Conservation (phyloP, 2,329 filamentous ascomycete species). For the Alternaria alternata region DNA sequence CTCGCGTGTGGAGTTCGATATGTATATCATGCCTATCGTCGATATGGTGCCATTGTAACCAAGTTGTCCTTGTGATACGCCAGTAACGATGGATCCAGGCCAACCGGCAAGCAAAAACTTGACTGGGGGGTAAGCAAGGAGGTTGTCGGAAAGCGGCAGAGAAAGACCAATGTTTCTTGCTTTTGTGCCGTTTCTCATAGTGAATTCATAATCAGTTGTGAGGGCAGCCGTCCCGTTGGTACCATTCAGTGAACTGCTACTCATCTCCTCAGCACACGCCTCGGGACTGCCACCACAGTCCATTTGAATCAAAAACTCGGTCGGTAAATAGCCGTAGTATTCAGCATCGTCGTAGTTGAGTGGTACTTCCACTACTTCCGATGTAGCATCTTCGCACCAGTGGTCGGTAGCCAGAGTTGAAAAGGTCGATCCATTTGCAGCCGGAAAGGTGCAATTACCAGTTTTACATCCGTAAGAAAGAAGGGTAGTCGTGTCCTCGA, state of each 20-base stretch:
- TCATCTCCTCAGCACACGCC: too few species aligned
- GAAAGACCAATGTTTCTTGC: neutral
- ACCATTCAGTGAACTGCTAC: neutral
- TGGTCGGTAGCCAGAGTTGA: conserved; percentile 15
- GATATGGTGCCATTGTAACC: conserved; percentile 1
- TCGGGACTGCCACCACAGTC: too few species aligned
- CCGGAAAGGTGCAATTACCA: conserved; percentile 20
- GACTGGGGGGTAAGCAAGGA: neutral
- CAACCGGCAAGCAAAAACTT: conserved; percentile 1
- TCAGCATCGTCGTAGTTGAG: neutral
- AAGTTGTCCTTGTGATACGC: neutral
- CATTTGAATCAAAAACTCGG: too few species aligned
- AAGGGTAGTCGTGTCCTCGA: conserved; percentile 12
- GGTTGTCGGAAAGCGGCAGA: neutral
- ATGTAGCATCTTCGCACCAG: conserved; percentile 12
- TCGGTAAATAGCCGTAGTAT: neutral
- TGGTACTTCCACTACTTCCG: neutral
- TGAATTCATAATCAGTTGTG: neutral
- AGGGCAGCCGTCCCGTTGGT: neutral
- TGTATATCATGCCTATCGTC: neutral
- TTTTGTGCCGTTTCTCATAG: conserved; percentile 1
- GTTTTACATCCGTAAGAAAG: conserved; percentile 18
- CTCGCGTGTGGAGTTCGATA: neutral
- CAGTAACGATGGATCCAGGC: conserved; percentile 2
- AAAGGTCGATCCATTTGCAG: conserved; percentile 6